A percentile compares a stretch with the other conserved stretches of the same genome.
phyloP scores from a whole-genome alignment of 768 basidiomycete genomes.

The Pisolithus tinctorius region DNA sequence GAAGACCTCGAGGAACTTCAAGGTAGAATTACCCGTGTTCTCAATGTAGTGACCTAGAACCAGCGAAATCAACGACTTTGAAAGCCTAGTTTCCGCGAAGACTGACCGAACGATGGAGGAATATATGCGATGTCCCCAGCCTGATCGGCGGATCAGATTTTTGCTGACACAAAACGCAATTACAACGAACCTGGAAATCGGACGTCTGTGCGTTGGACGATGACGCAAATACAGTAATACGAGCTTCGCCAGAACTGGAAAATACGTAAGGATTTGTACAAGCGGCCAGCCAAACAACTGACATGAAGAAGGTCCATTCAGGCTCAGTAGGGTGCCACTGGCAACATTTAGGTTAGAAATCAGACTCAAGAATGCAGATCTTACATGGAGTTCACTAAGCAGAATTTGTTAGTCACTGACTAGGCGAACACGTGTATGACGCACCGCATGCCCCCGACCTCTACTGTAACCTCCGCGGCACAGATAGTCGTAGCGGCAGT shows the following conservation, averaged over 20 bases:
- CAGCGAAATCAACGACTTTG: neutral
- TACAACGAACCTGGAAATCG: constrained; percentile 34
- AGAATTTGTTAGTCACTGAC: neutral
- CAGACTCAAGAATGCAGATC: constrained; percentile 3
- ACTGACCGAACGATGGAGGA: constrained; percentile 19
- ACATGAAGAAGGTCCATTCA: constrained; percentile 42
- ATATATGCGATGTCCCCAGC: constrained; percentile 22
- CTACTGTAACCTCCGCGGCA: constrained; percentile 50
- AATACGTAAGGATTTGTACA: neutral
- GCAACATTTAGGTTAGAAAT: neutral
- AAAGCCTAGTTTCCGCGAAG: neutral
- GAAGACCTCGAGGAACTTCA: constrained; percentile 59
- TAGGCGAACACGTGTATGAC: constrained; percentile 3
- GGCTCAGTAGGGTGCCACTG: constrained; percentile 49
- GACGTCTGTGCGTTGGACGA: constrained; percentile 34
- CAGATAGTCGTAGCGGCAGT: constrained; percentile 45
- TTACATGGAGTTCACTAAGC: constrained; percentile 39
- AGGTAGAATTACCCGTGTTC: constrained; percentile 54
- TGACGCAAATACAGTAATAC: constrained; percentile 38
- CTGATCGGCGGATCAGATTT: constrained; percentile 15
- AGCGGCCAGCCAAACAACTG: constrained; percentile 1
- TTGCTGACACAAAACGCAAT: neutral
- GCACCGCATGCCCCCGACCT: constrained; percentile 56
- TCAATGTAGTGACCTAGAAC: constrained; percentile 57
- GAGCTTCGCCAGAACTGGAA: constrained; percentile 32